These are phyloP conservation scores for Sonneratia alba DNA, from an alignment of 345 rosid genomes.

Conservation along the genomic window DNA sequence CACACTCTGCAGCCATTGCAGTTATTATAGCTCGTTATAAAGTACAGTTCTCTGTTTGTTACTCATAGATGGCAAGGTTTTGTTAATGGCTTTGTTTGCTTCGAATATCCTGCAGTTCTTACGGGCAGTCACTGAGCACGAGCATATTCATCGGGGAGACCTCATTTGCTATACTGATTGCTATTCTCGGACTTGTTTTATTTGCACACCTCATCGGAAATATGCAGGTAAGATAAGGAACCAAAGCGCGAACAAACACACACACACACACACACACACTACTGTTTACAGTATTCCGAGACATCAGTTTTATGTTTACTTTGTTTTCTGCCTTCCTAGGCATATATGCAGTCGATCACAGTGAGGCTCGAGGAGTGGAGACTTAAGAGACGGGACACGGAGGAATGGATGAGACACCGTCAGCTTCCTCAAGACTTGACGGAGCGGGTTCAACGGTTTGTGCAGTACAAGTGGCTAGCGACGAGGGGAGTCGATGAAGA, in stretches of 20 bases:
- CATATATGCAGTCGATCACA: constrained; percentile 51
- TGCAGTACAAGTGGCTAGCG: constrained; percentile 49
- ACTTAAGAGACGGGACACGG: constrained; percentile 44
- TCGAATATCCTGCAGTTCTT: constrained; percentile 25
- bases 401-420: constrained; percentile 55
- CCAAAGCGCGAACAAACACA: too few species aligned
- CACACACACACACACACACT: background rate
- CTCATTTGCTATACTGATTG: constrained; percentile 32
- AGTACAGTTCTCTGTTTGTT: background rate
- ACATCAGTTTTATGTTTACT: background rate
- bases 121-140: constrained; percentile 30
- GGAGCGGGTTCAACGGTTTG: constrained; percentile 33
- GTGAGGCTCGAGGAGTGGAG: constrained; percentile 54
- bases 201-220: constrained; percentile 50
- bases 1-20: background rate
- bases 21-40: background rate
- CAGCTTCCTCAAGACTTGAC: constrained; percentile 37
- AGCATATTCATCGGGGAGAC: constrained; percentile 45
- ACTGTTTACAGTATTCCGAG: too few species aligned
- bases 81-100: background rate
- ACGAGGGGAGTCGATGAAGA: constrained; percentile 49
- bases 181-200: constrained; percentile 37
- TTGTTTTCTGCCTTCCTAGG: constrained; percentile 11
- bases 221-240: constrained; percentile 31
- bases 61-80: background rate